Percentiles rank a stretch among this genome's conserved stretches.
Evolutionary conservation across 257 asterid genomes (phyloP).

Genomic region (Nicotiana tabacum): DNA sequence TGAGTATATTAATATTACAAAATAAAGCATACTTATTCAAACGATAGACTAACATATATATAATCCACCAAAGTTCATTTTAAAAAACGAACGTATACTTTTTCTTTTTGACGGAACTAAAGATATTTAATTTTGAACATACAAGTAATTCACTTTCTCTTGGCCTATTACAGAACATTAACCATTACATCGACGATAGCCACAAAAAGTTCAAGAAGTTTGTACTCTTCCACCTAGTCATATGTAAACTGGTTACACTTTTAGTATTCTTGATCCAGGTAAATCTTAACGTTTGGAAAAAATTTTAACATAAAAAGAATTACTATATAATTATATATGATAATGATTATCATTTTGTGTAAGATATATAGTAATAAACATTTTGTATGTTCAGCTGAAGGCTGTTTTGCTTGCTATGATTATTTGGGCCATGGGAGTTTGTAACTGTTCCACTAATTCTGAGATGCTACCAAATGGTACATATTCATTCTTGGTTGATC

Average conservation of each 20-base stretch:
- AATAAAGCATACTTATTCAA: too few species aligned
- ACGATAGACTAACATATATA: too few species aligned
- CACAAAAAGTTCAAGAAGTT: neutral
- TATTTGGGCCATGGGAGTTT: neutral
- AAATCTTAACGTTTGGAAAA: neutral
- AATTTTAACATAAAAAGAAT: neutral
- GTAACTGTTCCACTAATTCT: neutral
- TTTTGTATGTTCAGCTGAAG: neutral
- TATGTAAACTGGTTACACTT: neutral
- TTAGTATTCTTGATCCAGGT: neutral
- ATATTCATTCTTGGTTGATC: conserved; percentile 2
- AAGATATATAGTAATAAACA: too few species aligned
- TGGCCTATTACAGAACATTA: neutral
- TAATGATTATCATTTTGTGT: too few species aligned
- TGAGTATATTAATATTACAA: too few species aligned
- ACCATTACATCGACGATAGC: neutral
- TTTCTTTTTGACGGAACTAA: neutral
- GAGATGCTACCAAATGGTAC: neutral
- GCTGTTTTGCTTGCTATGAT: conserved; percentile 2
- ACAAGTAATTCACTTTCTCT: neutral
- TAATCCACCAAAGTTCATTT: too few species aligned
- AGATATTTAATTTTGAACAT: too few species aligned
- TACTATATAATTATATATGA: too few species aligned
- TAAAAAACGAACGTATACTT: too few species aligned
- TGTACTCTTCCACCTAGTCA: neutral